Percentiles rank a stretch among this genome's conserved stretches.
Conservation (phyloP, 169 alveolate species). For the Plasmodium billcollinsi region DNA sequence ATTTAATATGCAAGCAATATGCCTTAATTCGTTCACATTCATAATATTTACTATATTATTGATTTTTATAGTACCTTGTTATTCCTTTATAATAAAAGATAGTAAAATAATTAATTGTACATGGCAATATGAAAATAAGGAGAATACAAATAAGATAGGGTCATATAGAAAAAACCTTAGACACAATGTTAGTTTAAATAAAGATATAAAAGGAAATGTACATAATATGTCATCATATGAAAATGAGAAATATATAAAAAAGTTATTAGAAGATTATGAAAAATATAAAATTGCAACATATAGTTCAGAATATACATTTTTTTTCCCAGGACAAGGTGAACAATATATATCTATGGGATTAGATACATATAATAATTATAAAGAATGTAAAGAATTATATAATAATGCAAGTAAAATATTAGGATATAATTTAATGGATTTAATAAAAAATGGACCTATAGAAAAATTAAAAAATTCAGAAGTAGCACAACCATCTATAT, state of each 20-base stretch:
- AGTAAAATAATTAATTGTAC: too few relatives aligned
- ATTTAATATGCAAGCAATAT: too few relatives aligned
- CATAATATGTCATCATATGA: constrained; percentile 46
- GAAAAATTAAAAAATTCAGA: constrained; percentile 76
- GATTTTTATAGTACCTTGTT: too few relatives aligned
- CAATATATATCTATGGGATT: constrained; percentile 79
- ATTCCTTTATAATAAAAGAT: too few relatives aligned
- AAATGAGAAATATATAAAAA: constrained; percentile 60
- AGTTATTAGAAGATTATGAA: constrained; percentile 51
- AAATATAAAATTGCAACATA: constrained; percentile 56
- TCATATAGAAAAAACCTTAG: too few relatives aligned
- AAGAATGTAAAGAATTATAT: constrained; percentile 75
- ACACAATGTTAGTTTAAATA: too few relatives aligned
- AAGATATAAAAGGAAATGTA: background rate
- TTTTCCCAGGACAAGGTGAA: constrained; percentile 87
- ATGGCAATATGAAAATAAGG: too few relatives aligned
- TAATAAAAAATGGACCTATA: constrained; percentile 79
- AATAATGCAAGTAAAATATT: constrained; percentile 78
- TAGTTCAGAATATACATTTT: constrained; percentile 74
- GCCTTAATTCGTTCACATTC: too few relatives aligned
- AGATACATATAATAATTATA: constrained; percentile 55
- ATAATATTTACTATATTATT: too few relatives aligned
- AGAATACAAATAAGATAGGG: too few relatives aligned
- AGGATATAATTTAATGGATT: constrained; percentile 79
- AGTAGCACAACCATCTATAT: constrained; percentile 82